These are phyloP conservation scores for Exobasidium cylindrosporum DNA, from an alignment of 1,284 basidiomycete genomes.

Conservation along the genomic window DNA sequence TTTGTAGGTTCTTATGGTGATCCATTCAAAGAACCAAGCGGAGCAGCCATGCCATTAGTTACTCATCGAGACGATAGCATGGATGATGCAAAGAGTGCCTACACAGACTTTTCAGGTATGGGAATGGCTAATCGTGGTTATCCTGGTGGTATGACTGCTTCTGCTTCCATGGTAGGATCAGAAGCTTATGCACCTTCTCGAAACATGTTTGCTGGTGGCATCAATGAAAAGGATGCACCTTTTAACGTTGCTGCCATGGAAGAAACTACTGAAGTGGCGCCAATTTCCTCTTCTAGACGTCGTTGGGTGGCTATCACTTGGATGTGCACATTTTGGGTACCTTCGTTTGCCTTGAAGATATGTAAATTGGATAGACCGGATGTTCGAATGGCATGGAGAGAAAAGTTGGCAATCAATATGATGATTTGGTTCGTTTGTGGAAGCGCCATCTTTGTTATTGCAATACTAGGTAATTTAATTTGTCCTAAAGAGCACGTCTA, in stretches of 20 bases:
- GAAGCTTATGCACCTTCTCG: conserved; percentile 76
- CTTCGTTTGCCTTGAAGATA: conserved; percentile 68
- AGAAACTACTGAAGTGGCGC: conserved; percentile 81
- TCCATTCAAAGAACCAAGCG: conserved; percentile 53
- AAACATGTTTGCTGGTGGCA: conserved; percentile 78
- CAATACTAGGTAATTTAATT: conserved; percentile 79
- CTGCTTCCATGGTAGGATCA: conserved; percentile 32
- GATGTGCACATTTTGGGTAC: conserved; percentile 89
- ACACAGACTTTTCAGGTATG: conserved; percentile 28
- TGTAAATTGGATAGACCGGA: conserved; percentile 89
- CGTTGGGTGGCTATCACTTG: conserved; percentile 86
- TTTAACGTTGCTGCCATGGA: conserved; percentile 23
- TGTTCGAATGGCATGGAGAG: conserved; percentile 91
- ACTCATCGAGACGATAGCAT: conserved; percentile 24
- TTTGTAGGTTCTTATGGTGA: conserved; percentile 50
- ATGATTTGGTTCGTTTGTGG: conserved; percentile 93
- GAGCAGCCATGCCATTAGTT: conserved; percentile 66
- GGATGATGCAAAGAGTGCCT: conserved; percentile 42
- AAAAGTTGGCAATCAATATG: conserved; percentile 87
- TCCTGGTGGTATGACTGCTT: conserved; percentile 24
- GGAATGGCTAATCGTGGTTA: conserved; percentile 26
- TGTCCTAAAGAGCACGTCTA: conserved; percentile 93
- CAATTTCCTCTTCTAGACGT: conserved; percentile 72
- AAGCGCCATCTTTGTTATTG: conserved; percentile 87
- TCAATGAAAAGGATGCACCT: conserved; percentile 40